phyloP scores from a whole-genome alignment of 2,329 filamentous ascomycete genomes.

The Ascomycota sp. region DNA sequence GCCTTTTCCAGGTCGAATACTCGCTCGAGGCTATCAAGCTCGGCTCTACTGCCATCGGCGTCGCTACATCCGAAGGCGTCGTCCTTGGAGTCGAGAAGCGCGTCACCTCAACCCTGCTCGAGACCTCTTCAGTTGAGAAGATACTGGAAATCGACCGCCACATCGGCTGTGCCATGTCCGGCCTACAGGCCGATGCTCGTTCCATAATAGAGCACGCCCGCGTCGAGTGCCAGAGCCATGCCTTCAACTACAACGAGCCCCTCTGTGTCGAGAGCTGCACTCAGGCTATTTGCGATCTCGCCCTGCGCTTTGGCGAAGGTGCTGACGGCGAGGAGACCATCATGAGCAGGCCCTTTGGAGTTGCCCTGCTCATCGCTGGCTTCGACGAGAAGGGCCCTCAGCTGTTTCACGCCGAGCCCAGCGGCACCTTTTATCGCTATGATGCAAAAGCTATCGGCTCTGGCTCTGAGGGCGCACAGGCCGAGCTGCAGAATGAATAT shows the following conservation, averaged over 20 bases:
- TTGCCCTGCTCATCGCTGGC: constrained; percentile 86
- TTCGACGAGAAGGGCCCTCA: constrained; percentile 94
- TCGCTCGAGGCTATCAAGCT: constrained; percentile 99
- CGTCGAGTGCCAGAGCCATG: constrained; percentile 90
- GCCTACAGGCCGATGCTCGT: constrained; percentile 88
- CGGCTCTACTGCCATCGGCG: constrained; percentile 92
- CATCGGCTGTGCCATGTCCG: constrained; percentile 97
- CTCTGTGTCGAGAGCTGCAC: constrained; percentile 94
- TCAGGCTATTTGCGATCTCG: constrained; percentile 94
- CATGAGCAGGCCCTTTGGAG: constrained; percentile 94
- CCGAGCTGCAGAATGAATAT: constrained; percentile 95
- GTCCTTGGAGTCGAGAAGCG: constrained; percentile 97
- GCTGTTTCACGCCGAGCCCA: constrained; percentile 94
- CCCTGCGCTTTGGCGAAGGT: constrained; percentile 88
- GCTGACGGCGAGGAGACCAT: constrained; percentile 96
- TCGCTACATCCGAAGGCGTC: constrained; percentile 86
- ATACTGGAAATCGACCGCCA: constrained; percentile 98
- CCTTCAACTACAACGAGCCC: constrained; percentile 94
- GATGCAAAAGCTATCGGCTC: constrained; percentile 98
- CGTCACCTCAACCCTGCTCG: constrained; percentile 89
- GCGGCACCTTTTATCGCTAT: constrained; percentile 96
- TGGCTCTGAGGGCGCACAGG: constrained; percentile 90
- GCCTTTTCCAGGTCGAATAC: constrained; percentile 99
- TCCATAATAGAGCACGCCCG: constrained; percentile 97
- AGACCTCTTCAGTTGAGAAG: constrained; percentile 96